Evolutionary conservation across 495 filamentous ascomycete species (phyloP), one percentile per base, ranked within the genome.

Genomic region (Glonium stellatum): DNA sequence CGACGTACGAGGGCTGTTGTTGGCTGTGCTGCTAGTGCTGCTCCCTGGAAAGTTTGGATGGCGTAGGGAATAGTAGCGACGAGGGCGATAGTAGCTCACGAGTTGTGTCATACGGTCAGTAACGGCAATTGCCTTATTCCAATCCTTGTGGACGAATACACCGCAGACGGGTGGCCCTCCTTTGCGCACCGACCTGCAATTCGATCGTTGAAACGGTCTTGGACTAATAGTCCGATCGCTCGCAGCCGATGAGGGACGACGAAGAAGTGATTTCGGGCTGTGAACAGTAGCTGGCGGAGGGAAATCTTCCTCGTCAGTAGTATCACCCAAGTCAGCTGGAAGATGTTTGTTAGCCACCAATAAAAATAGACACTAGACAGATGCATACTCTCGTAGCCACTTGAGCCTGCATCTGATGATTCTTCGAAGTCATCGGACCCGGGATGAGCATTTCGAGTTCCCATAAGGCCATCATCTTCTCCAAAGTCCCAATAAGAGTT

Each of bases 311-410:
- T 92, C 89, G 66, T 92, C 89, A 64, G 88, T 92, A 39, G 89
- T 92, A 63, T 90, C 88, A 55, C 88, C 88, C 74, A 82, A 75
- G 65, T 92, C 89, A 70, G 86, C 88, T 92, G 25, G 74, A 34
- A 66, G 65, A 55, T 42, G 55, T 56, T 15, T 46, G 70, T 90
- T 81, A 90, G 87, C 58, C 73, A 81, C 64, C 58, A 57, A 39
- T 36, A 55, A 58, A 51, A 58, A 49, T 37, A 13, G 58, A 55
- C 35, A 63, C 55, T 50, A 60, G 63, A 54, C 55, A 55, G 64
- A 62, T 67, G 62, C 72, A 70, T 74, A 92, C 88, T 85, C 74
- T 91, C 87, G 72, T 91, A 92, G 57, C 87, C 88, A 72, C 88
- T 90, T 25, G 83, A 84, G 55, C 78, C 65, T n/a, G 65, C 59